These are phyloP conservation scores for Scheffersomyces coipomensis DNA, from an alignment of 805 yeast genomes.

Conservation along the genomic window DNA sequence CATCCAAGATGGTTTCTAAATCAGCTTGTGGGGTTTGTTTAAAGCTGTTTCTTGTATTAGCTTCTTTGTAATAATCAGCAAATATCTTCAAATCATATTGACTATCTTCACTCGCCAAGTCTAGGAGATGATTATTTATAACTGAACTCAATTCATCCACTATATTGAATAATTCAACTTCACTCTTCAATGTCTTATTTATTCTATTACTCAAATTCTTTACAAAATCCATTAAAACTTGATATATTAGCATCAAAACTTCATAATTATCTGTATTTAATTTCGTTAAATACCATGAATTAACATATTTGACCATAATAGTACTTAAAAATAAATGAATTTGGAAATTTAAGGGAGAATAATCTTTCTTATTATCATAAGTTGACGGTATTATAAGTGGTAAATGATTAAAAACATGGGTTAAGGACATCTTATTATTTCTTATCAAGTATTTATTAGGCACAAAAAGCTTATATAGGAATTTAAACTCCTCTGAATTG, in stretches of 20 bases:
- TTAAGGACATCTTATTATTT: constrained; percentile 24
- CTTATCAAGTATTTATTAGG: constrained; percentile 31
- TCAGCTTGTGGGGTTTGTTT: background rate
- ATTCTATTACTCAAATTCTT: constrained; percentile 21
- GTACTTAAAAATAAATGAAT: constrained; percentile 36
- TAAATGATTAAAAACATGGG: constrained; percentile 24
- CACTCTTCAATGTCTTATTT: background rate
- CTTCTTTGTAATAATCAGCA: constrained; percentile 8
- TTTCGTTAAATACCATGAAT: constrained; percentile 25
- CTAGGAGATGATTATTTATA: constrained; percentile 9
- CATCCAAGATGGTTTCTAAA: background rate
- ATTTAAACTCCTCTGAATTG: constrained; percentile 29
- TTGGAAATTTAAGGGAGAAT: constrained; percentile 25
- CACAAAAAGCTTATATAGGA: constrained; percentile 31
- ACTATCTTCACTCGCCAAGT: constrained; percentile 18
- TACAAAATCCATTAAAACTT: constrained; percentile 21
- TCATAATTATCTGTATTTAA: constrained; percentile 31
- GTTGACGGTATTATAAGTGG: constrained; percentile 24
- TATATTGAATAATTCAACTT: background rate
- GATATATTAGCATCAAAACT: constrained; percentile 24
- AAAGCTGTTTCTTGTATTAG: constrained; percentile 3
- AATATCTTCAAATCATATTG: constrained; percentile 11
- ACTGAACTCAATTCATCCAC: constrained; percentile 2
- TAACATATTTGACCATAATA: constrained; percentile 20
- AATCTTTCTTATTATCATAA: constrained; percentile 7